A percentile compares a stretch with the other conserved stretches of the same genome.
Conservation (phyloP, 805 yeast species). For the Candida andamanensis region DNA sequence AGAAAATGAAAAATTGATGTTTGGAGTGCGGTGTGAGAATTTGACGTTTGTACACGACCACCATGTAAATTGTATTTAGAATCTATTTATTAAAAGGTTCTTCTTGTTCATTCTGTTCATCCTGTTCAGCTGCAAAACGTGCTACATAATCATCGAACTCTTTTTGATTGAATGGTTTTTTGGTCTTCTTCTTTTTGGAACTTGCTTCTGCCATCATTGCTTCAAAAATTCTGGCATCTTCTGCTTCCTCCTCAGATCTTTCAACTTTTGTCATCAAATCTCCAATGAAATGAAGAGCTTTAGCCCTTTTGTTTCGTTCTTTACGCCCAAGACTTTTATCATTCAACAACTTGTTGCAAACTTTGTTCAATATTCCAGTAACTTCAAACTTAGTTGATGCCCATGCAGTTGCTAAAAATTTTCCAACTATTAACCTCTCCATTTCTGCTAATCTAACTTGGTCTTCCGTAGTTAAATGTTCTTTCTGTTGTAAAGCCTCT, state of each 20-base stretch:
- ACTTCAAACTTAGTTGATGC: constrained; percentile 86
- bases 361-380: constrained; percentile 76
- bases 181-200: constrained; percentile 42
- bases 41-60: no score
- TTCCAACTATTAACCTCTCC: constrained; percentile 81
- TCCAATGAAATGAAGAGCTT: constrained; percentile 72
- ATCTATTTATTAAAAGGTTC: not conserved
- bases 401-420: constrained; percentile 93
- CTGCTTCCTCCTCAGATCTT: constrained; percentile 85
- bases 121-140: constrained; percentile 11
- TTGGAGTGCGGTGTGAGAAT: no score
- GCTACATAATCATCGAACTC: constrained; percentile 21
- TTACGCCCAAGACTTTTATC: constrained; percentile 60
- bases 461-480: constrained; percentile 32
- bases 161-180: constrained; percentile 12
- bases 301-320: constrained; percentile 70
- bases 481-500: constrained; percentile 36
- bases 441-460: constrained; percentile 51
- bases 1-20: no score
- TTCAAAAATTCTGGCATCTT: constrained; percentile 87
- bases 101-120: not conserved
- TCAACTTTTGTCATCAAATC: constrained; percentile 57
- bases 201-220: constrained; percentile 85
- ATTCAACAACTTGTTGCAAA: constrained; percentile 43
- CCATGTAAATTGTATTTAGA: no score